Conservation (phyloP, 2,329 filamentous ascomycete species). For the Cryoendolithus antarcticus region DNA sequence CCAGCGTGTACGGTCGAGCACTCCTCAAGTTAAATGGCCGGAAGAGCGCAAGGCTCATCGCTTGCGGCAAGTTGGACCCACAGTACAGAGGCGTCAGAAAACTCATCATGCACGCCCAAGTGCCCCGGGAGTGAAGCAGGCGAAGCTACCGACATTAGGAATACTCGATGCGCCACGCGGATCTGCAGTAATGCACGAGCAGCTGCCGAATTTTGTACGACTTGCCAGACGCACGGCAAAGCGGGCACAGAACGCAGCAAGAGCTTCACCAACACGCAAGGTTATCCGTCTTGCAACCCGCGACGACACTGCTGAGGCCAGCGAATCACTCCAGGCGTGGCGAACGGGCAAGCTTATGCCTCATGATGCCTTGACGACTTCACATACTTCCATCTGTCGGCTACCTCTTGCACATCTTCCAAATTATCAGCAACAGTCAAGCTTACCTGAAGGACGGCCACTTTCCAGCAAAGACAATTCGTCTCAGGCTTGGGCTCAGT, state of each 20-base stretch:
- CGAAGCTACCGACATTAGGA: conserved; percentile 26
- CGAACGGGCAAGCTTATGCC: conserved; percentile 10
- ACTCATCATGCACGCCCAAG: background rate
- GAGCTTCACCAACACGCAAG: conserved; percentile 41
- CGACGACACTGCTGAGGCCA: conserved; percentile 44
- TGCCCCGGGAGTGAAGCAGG: background rate
- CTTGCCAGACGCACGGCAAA: conserved; percentile 43
- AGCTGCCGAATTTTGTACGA: conserved; percentile 39
- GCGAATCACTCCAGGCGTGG: conserved; percentile 39
- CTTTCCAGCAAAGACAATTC: background rate
- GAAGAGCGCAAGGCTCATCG: too few species aligned
- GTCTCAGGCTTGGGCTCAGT: too few species aligned
- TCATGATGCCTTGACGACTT: too few species aligned
- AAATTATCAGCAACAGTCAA: too few species aligned
- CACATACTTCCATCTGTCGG: too few species aligned
- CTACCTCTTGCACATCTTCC: too few species aligned
- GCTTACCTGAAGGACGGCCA: background rate
- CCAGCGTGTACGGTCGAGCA: background rate
- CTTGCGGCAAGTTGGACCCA: too few species aligned
- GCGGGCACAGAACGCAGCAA: conserved; percentile 34
- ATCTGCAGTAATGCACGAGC: conserved; percentile 21
- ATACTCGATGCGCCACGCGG: conserved; percentile 36
- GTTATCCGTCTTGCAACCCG: conserved; percentile 39
- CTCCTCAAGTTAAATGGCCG: too few species aligned
- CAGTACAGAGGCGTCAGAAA: background rate